Base-by-base conservation (phyloP, 2,329 filamentous ascomycete genomes). In the Trichoderma polysporum region DNA sequence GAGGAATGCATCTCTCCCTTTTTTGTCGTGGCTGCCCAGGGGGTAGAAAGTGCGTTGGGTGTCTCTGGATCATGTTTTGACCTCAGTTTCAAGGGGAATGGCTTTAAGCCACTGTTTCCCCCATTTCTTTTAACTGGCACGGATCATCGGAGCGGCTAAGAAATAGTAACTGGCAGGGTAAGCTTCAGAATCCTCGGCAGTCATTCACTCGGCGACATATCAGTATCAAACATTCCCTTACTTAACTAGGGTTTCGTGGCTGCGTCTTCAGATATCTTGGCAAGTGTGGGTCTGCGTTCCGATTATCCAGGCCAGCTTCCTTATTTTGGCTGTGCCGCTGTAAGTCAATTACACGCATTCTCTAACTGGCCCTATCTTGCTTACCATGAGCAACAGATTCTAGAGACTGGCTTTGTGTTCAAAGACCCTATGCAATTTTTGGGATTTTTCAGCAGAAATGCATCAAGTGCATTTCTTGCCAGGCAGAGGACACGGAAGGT, bases 161-260 rank as follows among this genome's bases (percentile, higher is more conserved):
- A 56, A 31, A 29, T 17, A 33, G 41, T 10, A 41, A 10, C 15
- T 31, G 60, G 37, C 60, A 22, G 17, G 33, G 27, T 8, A n/a
- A 54, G 25, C 8, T 29, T 33, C 8, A 33, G 27, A 53, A 33
- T 25, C 12, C 33, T 27, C 15, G 5, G 27, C 27, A 27, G 27
- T 13, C 37, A n/a, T n/a, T 17, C 50, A 47, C 61, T 47, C 19
- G 49, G 37, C 50, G 27, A 33, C 39, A 47, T 63, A 10, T 64
- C 37, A 35, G 59, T 49, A 66, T 64, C 53, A 53, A 25, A 13
- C 69, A 71, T 71, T 71, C 70, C 41, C 70, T 35, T 10, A 8
- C 37, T 17, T 17, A 37, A 35, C 17, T 31, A 37, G 49, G 22
- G 57, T 66, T 33, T 58, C 13, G n/a, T 35, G n/a, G 41, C 41